phyloP scores from a whole-genome alignment of 2,329 filamentous ascomycete species.

The Claviceps capensis region DNA sequence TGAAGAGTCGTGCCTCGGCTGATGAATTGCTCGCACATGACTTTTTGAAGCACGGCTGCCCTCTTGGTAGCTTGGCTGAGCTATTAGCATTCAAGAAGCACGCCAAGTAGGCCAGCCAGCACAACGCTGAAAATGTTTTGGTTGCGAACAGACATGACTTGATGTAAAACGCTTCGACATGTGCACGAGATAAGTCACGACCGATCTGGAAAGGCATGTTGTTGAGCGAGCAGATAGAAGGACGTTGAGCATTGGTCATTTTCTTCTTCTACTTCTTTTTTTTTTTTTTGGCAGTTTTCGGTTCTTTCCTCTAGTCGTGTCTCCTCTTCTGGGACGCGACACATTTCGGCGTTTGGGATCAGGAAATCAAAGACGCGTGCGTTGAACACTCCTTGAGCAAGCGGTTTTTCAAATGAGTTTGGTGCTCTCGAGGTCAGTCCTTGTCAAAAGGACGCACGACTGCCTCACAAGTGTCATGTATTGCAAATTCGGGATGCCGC shows the following conservation, averaged over 20 bases:
- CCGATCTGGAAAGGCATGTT: not conserved
- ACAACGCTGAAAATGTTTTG: not conserved
- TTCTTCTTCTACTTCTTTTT: not conserved
- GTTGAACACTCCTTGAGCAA: not conserved
- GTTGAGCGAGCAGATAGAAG: conserved; percentile 8
- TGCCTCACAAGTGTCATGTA: not conserved
- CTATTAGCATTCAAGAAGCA: conserved; percentile 78
- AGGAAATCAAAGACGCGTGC: not conserved
- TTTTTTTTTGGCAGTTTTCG: not conserved
- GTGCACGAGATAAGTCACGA: conserved; percentile 4
- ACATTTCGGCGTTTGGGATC: conserved; percentile 6
- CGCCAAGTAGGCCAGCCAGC: conserved; percentile 34
- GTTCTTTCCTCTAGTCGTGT: not conserved
- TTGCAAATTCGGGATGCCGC: not conserved
- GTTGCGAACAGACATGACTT: not conserved
- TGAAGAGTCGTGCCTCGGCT: conserved; percentile 85
- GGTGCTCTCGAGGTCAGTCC: not conserved
- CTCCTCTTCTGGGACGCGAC: not conserved
- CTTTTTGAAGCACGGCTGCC: conserved; percentile 87
- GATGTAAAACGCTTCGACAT: not conserved
- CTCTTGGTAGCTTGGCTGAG: conserved; percentile 68
- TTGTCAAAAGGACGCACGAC: not conserved
- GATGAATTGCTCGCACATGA: conserved; percentile 83
- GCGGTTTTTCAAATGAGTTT: conserved; percentile 2
- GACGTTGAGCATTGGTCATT: not conserved